Conservation (phyloP, 805 yeast genomes). For the Cyberlindnera nakhonratchasimensis region DNA sequence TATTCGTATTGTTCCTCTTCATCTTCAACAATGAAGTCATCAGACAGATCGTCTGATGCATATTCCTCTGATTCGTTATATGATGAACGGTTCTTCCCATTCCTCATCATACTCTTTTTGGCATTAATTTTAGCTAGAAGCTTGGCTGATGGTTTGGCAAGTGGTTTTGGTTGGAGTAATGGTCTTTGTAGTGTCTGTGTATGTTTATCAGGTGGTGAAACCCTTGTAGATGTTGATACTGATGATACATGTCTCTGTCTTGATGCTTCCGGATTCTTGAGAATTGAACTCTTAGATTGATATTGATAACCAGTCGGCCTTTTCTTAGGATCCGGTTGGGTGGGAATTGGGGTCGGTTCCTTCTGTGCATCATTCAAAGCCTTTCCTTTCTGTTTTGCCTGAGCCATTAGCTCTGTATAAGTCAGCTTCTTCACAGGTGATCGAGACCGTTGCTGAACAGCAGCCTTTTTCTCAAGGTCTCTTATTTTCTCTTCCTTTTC, state of each 20-base stretch:
- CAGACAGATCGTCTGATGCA: constrained; percentile 20
- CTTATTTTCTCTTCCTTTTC: constrained; percentile 9
- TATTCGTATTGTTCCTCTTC: constrained; percentile 21
- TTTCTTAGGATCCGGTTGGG: constrained; percentile 2
- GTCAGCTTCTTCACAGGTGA: constrained; percentile 42
- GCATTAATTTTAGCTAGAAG: constrained; percentile 44
- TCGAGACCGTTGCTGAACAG: background rate
- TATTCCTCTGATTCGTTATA: constrained; percentile 29
- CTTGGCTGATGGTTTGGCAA: constrained; percentile 57
- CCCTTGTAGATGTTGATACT: background rate
- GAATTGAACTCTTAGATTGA: constrained; percentile 11
- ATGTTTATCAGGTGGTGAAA: background rate
- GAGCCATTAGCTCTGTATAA: constrained; percentile 55
- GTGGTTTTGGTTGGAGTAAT: constrained; percentile 20
- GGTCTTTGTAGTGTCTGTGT: too few species aligned
- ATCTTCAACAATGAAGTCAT: constrained; percentile 57
- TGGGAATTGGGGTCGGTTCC: constrained; percentile 18
- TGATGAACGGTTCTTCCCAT: too few species aligned
- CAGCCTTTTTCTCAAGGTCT: background rate
- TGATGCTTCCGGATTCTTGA: constrained; percentile 8
- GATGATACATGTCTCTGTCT: background rate
- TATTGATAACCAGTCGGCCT: constrained; percentile 7
- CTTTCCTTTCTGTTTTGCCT: constrained; percentile 42
- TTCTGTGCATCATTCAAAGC: constrained; percentile 16
- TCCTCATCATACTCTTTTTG: too few species aligned